Evolutionary conservation across 1,284 basidiomycete genomes (phyloP).

Genomic region (Microbotryomycetes sp.): DNA sequence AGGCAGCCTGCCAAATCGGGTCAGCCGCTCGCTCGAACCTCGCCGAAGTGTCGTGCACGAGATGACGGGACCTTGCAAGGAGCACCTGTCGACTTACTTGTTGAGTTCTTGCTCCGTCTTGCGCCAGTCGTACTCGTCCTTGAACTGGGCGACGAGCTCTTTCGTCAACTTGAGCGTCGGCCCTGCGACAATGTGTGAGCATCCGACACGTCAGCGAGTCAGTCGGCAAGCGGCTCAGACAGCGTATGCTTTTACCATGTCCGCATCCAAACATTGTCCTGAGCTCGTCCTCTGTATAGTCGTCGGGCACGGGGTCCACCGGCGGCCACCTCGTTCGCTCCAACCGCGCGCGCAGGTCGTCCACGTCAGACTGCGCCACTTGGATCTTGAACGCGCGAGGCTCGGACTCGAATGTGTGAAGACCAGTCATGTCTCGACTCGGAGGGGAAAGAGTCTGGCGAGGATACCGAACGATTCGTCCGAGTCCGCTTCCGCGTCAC

Average conservation of each 20-base stretch:
- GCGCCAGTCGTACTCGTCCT: background rate
- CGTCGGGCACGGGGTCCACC: slow-evolving; percentile 5
- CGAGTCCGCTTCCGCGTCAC: background rate
- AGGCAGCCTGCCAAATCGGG: no score
- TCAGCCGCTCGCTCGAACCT: no score
- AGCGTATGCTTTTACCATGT: background rate
- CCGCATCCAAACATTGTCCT: slow-evolving; percentile 2
- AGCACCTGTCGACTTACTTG: slow-evolving; percentile 2
- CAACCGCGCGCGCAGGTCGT: slow-evolving; percentile 8
- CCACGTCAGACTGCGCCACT: background rate
- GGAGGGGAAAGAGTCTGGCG: background rate
- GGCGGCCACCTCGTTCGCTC: slow-evolving; percentile 15
- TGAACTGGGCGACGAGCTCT: slow-evolving; percentile 12
- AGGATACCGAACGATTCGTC: background rate
- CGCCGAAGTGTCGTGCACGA: no score
- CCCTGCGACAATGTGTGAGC: background rate
- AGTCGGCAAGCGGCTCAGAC: background rate
- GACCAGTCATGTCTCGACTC: background rate
- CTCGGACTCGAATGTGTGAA: background rate
- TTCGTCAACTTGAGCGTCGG: slow-evolving; percentile 18
- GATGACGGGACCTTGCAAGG: background rate
- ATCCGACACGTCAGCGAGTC: background rate
- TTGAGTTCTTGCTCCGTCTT: slow-evolving; percentile 8
- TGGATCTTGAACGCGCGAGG: slow-evolving; percentile 13
- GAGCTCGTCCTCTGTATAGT: background rate